Base-by-base conservation (phyloP, 2,329 filamentous ascomycete species). In the Paracamarosporium sp. region DNA sequence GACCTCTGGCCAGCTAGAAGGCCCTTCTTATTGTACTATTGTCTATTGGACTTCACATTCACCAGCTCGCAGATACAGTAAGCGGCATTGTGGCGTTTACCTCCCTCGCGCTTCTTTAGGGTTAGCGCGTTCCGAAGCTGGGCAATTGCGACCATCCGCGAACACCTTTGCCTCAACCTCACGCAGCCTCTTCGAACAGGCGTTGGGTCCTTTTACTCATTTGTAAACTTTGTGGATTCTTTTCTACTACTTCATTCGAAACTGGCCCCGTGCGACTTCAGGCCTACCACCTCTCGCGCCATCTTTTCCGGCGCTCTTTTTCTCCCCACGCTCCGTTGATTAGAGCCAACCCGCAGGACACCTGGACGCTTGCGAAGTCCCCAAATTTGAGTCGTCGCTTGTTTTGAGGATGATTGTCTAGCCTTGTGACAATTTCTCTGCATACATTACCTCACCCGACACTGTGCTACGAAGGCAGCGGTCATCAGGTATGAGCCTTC, bases 231-330 rank as follows among this genome's bases (percentile, higher is more conserved):
- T 30, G 13, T 40, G n/a, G 12, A 17, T 31, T 15, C 27, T 41
- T 31, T 12, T n/a, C n/a, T 24, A 4, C 17, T 24, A n/a, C 25
- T 15, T n/a, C 24, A 24, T 7, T 30, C 12, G 36, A 31, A 22
- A 6, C 48, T n/a, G n/a, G 36, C 25, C 22, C 30, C 33, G 28
- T 35, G 15, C 40, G 13, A 38, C 30, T 45, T 20, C 20, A 25
- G 25, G 50, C 41, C 43, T 47, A 55, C 24, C 35, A 58, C 44
- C 57, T 47, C 60, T 51, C 50, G 63, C 62, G 61, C 57, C 66
- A 67, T 73, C 70, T 72, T 64, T 66, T 66, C 63, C 67, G 61
- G 63, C 60, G 60, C 61, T 57, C 45, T 59, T 60, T 62, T 54
- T 54, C 56, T 63, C 55, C 52, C 63, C 53, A 50, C 58, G 48